phyloP scores from a whole-genome alignment of 495 filamentous ascomycete genomes.

The Polyplosphaeria fusca region DNA sequence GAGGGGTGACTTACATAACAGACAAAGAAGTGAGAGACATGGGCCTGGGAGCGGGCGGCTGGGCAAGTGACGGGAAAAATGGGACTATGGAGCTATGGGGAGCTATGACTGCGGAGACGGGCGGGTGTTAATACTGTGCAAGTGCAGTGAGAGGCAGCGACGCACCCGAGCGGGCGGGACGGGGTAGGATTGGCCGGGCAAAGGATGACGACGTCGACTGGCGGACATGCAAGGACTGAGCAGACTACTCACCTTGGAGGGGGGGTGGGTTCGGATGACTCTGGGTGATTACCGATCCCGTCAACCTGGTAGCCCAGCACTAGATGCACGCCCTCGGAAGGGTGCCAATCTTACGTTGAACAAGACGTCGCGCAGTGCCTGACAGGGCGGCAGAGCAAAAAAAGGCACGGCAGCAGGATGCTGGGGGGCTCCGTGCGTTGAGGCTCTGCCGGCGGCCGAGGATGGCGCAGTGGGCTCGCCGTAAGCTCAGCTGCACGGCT shows the following conservation, averaged over 20 bases:
- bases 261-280: conserved; percentile 32
- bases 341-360: conserved; percentile 24
- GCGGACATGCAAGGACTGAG: conserved; percentile 28
- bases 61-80: conserved; percentile 13
- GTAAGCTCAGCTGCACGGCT: conserved; percentile 28
- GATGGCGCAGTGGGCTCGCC: conserved; percentile 28
- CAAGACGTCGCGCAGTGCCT: conserved; percentile 24
- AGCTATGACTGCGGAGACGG: conserved; percentile 32
- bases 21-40: conserved; percentile 34
- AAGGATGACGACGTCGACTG: conserved; percentile 21
- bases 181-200: conserved; percentile 24
- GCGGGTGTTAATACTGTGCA: conserved; percentile 33
- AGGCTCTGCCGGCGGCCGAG: conserved; percentile 28
- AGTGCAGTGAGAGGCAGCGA: conserved; percentile 19
- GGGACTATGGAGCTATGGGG: conserved; percentile 27
- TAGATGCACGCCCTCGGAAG: conserved; percentile 13
- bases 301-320: conserved; percentile 30
- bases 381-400: conserved; percentile 12
- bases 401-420: conserved; percentile 24
- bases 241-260: conserved; percentile 23
- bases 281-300: conserved; percentile 30
- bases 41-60: conserved; percentile 18
- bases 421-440: conserved; percentile 16
- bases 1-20: conserved; percentile 30
- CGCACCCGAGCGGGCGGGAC: conserved; percentile 19